Evolutionary conservation across 192 early-diverging fungal genomes (phyloP).

Genomic region (Coemansia sp.): DNA sequence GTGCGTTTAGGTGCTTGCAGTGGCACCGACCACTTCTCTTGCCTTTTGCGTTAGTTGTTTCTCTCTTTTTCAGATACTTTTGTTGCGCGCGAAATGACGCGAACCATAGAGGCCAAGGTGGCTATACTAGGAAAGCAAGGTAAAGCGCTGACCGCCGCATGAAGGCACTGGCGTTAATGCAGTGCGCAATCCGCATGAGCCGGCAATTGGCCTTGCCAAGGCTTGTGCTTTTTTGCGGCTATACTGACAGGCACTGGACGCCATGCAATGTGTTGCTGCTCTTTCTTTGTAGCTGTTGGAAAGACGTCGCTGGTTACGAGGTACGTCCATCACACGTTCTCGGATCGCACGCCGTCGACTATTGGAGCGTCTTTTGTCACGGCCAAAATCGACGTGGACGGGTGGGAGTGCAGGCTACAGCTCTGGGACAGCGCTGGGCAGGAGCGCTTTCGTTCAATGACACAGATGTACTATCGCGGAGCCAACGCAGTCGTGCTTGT

Average conservation of each 20-base stretch:
- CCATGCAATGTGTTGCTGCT: background rate
- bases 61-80: background rate
- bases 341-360: conserved; percentile 70
- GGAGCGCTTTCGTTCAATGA: conserved; percentile 74
- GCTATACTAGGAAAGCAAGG: conserved; percentile 75
- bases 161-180: background rate
- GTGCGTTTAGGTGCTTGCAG: background rate
- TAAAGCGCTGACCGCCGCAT: conserved; percentile 20
- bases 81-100: conserved; percentile 21
- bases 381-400: conserved; percentile 71
- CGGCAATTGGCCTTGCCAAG: background rate
- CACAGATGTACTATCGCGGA: conserved; percentile 75
- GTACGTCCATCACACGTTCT: conserved; percentile 73
- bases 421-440: conserved; percentile 76
- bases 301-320: conserved; percentile 78
- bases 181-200: background rate
- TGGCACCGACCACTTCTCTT: background rate
- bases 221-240: background rate
- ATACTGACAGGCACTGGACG: background rate
- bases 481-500: conserved; percentile 71
- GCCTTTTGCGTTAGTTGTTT: conserved; percentile 2
- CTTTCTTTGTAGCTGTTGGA: conserved; percentile 62
- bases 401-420: conserved; percentile 73
- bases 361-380: conserved; percentile 77
- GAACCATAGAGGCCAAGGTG: conserved; percentile 67